Conservation (phyloP, 805 yeast species). For the Suhomyces emberorum region DNA sequence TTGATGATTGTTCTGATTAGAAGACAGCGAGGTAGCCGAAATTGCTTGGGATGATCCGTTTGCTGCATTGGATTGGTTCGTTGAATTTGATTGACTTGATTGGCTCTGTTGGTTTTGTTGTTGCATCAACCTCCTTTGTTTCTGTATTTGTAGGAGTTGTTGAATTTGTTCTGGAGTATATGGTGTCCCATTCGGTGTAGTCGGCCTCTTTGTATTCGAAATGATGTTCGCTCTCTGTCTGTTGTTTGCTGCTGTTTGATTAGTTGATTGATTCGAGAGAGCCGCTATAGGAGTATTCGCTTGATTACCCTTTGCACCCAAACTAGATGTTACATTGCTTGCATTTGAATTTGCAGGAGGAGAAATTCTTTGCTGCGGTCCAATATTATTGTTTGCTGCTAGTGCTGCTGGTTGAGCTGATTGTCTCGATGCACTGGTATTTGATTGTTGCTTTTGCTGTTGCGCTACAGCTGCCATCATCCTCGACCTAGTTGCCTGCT, state of each 20-base stretch:
- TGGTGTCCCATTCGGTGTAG: constrained; percentile 54
- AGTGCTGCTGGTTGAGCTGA: constrained; percentile 5
- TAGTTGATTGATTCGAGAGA: no score
- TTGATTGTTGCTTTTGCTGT: constrained; percentile 17
- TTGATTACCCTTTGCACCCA: no score
- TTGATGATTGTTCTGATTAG: no score
- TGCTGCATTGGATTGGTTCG: no score
- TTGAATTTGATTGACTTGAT: no score
- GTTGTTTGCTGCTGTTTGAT: no score
- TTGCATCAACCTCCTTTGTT: constrained; percentile 48
- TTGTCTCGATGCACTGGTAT: constrained; percentile 14
- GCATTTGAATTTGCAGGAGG: constrained; percentile 1
- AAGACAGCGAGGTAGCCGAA: no score
- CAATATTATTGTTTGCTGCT: constrained; percentile 3
- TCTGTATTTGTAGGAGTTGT: constrained; percentile 50
- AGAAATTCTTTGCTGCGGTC: constrained; percentile 7
- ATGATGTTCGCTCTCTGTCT: no score
- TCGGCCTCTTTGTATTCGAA: constrained; percentile 31
- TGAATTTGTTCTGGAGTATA: constrained; percentile 61
- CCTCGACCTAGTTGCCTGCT: constrained; percentile 41
- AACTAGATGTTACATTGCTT: no score
- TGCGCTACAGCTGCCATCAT: constrained; percentile 44
- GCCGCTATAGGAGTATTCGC: no score
- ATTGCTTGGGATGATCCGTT: no score
- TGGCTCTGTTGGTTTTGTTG: constrained; percentile 33